Evolutionary conservation across 768 basidiomycete genomes (phyloP).

Genomic region (Dentipellis fragilis): DNA sequence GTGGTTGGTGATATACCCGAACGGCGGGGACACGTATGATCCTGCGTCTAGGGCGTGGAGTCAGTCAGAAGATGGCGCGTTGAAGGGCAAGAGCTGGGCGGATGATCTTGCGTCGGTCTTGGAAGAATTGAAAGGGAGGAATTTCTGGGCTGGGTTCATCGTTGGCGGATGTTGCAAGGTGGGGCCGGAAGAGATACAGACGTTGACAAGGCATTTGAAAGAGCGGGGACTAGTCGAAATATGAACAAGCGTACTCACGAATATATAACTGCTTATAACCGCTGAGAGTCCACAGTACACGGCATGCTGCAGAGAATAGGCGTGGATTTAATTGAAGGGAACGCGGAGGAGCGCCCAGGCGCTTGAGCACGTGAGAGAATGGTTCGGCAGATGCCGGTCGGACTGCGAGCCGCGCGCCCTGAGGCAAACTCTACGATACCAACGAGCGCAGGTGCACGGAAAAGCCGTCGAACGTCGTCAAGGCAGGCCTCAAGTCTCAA

Average conservation of each 20-base stretch:
- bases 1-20: slow-evolving; percentile 65
- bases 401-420: background rate
- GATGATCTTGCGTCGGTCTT: slow-evolving; percentile 20
- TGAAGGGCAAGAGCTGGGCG: slow-evolving; percentile 26
- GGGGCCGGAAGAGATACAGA: slow-evolving; percentile 39
- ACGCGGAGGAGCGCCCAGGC: background rate
- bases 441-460: slow-evolving; percentile 9
- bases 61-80: background rate
- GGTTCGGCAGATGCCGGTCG: slow-evolving; percentile 6
- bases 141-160: slow-evolving; percentile 40
- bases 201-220: background rate
- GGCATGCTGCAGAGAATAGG: too few species aligned
- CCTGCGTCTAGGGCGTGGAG: slow-evolving; percentile 35
- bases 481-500: slow-evolving; percentile 29
- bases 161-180: slow-evolving; percentile 67
- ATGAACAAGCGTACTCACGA: background rate
- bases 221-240: background rate
- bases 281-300: too few species aligned
- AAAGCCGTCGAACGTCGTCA: slow-evolving; percentile 24
- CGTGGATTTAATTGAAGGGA: too few species aligned
- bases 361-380: background rate
- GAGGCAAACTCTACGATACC: slow-evolving; percentile 6
- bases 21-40: slow-evolving; percentile 53
- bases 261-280: too few species aligned
- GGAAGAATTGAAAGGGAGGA: slow-evolving; percentile 10